Conservation (phyloP, 345 rosid species). For the Ceriops zippeliana region DNA sequence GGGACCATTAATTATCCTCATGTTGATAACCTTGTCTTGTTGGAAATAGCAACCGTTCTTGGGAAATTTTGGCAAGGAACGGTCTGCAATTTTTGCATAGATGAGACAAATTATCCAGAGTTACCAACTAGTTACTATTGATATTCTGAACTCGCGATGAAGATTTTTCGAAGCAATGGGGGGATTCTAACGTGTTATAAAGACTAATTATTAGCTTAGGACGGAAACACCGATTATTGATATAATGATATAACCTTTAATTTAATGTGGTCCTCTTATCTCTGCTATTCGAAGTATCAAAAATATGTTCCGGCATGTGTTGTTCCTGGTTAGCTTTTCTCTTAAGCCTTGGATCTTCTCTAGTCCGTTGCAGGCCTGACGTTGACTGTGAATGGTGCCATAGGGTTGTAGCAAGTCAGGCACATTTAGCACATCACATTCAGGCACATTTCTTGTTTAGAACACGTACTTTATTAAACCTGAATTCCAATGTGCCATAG, state of each 20-base stretch:
- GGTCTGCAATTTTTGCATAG: conserved; percentile 17
- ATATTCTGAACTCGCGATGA: neutral
- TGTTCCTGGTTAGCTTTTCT: neutral
- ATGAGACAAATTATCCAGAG: neutral
- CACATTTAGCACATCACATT: too few relatives aligned
- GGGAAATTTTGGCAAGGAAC: conserved; percentile 10
- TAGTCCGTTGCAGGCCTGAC: neutral
- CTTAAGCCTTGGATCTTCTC: neutral
- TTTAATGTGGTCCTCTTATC: neutral
- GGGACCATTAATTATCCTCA: conserved; percentile 13
- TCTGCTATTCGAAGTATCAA: too few relatives aligned
- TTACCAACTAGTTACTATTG: neutral
- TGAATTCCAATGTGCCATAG: too few relatives aligned
- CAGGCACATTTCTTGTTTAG: too few relatives aligned
- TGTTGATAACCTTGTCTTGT: conserved; percentile 9
- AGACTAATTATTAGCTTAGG: neutral
- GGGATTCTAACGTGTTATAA: neutral
- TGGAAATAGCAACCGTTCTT: conserved; percentile 6
- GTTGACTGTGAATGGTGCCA: neutral
- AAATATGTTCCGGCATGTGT: neutral
- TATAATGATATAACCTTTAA: neutral
- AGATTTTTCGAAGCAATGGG: neutral
- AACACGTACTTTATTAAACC: too few relatives aligned
- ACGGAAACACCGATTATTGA: neutral
- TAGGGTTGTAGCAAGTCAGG: too few relatives aligned